Percentiles rank a stretch among this genome's conserved stretches.
phyloP scores from a whole-genome alignment of 2,329 filamentous ascomycete species.

The Fusarium sp. region DNA sequence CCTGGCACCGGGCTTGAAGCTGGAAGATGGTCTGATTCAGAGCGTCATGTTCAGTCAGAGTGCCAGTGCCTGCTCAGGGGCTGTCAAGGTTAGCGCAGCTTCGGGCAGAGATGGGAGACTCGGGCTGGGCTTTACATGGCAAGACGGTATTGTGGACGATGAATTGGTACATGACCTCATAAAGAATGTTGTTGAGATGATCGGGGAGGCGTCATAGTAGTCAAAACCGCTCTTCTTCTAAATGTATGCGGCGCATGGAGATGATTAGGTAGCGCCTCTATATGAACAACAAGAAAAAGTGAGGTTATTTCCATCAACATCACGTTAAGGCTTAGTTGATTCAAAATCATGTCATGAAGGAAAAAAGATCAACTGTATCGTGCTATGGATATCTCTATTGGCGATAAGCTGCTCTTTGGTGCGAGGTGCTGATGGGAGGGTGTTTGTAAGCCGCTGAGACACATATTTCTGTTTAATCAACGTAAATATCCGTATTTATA shows the following conservation, averaged over 20 bases:
- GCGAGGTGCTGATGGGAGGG: too few species aligned
- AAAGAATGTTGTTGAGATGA: neutral
- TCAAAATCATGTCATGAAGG: too few species aligned
- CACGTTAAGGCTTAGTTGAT: too few species aligned
- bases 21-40: neutral
- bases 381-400: too few species aligned
- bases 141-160: neutral
- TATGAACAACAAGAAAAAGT: too few species aligned
- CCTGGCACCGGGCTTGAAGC: neutral
- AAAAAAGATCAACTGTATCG: too few species aligned
- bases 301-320: too few species aligned
- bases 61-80: neutral
- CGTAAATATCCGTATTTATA: neutral
- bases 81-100: neutral
- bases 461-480: too few species aligned
- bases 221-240: neutral
- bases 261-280: too few species aligned
- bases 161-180: neutral
- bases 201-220: neutral
- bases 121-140: conserved; percentile 1
- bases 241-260: neutral
- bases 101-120: neutral
- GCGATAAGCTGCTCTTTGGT: too few species aligned
- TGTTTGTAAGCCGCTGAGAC: too few species aligned
- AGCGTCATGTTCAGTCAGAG: conserved; percentile 2